These are phyloP conservation scores for Cystobasidium onofrii DNA, from an alignment of 768 basidiomycete genomes.

Conservation along the genomic window DNA sequence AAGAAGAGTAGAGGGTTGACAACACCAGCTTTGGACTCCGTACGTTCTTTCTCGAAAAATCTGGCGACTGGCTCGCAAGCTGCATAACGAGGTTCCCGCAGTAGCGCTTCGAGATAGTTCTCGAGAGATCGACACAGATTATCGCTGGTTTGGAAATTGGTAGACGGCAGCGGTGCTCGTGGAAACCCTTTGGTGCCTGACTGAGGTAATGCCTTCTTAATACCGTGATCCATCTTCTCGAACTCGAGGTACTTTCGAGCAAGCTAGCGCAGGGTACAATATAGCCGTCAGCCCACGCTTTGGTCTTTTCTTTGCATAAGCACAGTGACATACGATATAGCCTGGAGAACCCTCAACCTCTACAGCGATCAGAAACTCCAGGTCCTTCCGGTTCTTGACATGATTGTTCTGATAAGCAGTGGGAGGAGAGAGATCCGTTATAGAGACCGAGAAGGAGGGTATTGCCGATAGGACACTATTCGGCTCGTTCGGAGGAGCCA, in stretches of 20 bases:
- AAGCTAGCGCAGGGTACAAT: constrained; percentile 14
- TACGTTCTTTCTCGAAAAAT: constrained; percentile 33
- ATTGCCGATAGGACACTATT: neutral
- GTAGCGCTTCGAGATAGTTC: constrained; percentile 26
- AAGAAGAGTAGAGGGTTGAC: constrained; percentile 15
- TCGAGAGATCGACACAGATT: constrained; percentile 27
- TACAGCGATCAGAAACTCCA: constrained; percentile 33
- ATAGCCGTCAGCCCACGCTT: neutral
- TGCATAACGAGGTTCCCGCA: constrained; percentile 23
- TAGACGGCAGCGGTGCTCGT: constrained; percentile 26
- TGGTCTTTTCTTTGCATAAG: neutral
- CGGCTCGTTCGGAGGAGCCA: neutral
- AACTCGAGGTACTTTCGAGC: constrained; percentile 26
- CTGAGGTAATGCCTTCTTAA: constrained; percentile 27
- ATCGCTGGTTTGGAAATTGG: constrained; percentile 23
- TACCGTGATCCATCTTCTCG: constrained; percentile 31
- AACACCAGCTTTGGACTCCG: constrained; percentile 19
- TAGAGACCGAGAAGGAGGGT: constrained; percentile 20
- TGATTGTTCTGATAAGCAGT: constrained; percentile 32
- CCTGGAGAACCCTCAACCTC: constrained; percentile 29
- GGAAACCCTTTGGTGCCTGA: constrained; percentile 30
- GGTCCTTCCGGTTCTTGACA: constrained; percentile 32
- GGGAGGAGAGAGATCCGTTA: constrained; percentile 33
- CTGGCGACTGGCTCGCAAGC: constrained; percentile 21
- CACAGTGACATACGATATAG: constrained; percentile 29